Conservation (phyloP, 2,329 filamentous ascomycete species). For the Trichocomaceae sp. region DNA sequence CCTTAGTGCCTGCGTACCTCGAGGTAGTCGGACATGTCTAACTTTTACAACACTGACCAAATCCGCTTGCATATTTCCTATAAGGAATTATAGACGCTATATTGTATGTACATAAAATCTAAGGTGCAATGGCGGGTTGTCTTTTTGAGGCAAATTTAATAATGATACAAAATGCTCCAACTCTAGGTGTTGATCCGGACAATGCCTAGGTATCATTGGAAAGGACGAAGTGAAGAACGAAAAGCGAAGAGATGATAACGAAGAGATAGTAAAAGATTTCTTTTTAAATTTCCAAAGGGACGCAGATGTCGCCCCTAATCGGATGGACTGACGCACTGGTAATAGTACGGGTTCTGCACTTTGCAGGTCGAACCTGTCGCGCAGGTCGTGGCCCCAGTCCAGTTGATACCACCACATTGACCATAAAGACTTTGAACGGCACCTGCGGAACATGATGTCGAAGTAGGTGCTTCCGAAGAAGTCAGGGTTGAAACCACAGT, state of each 20-base stretch:
- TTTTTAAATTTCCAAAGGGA: background rate
- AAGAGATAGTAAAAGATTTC: too few species aligned
- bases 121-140: background rate
- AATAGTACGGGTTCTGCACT: slow-evolving; percentile 24
- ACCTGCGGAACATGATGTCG: background rate
- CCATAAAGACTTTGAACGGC: slow-evolving; percentile 16
- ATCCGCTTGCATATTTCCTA: too few species aligned
- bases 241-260: background rate
- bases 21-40: too few species aligned
- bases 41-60: too few species aligned
- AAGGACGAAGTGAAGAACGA: background rate
- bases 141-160: background rate
- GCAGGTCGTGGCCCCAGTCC: slow-evolving; percentile 25
- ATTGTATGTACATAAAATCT: background rate
- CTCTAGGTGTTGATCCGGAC: background rate
- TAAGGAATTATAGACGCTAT: too few species aligned
- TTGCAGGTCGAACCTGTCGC: slow-evolving; percentile 23
- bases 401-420: slow-evolving; percentile 25
- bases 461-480: background rate
- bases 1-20: too few species aligned
- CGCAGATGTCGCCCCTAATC: background rate
- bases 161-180: background rate
- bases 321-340: slow-evolving; percentile 21
- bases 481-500: background rate
- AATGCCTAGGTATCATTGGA: background rate